These are phyloP conservation scores for Isatis lusitanica DNA, from an alignment of 441 rosid genomes.

Conservation along the genomic window DNA sequence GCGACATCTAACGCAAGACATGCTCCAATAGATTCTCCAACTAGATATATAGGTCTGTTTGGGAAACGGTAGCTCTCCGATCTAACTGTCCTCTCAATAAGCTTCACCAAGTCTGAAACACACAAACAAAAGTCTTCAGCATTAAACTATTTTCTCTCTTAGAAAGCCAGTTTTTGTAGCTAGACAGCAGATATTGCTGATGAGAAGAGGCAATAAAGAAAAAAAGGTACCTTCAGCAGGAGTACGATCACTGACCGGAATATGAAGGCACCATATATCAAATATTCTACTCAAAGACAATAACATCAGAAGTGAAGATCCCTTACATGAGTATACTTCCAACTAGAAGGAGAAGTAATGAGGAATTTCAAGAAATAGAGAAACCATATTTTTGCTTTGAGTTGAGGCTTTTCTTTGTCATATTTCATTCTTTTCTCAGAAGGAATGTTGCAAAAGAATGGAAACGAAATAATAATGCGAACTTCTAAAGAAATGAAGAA, in stretches of 20 bases:
- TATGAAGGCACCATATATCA: constrained; percentile 65
- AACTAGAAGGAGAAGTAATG: not conserved
- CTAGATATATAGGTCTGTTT: constrained; percentile 65
- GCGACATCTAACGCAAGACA: constrained; percentile 72
- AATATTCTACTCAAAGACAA: constrained; percentile 48
- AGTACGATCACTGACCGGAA: constrained; percentile 63
- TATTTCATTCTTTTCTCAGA: too few relatives aligned
- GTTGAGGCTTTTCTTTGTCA: too few relatives aligned
- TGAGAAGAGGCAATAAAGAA: too few relatives aligned
- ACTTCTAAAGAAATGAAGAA: not conserved
- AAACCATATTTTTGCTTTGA: not conserved
- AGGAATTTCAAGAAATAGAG: not conserved
- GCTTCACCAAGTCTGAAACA: constrained; percentile 54
- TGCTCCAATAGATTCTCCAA: constrained; percentile 73
- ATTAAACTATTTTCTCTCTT: not conserved
- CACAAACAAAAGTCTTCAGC: not conserved
- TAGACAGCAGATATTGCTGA: too few relatives aligned
- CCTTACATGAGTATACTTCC: not conserved
- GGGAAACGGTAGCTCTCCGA: constrained; percentile 39
- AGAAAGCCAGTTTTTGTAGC: not conserved
- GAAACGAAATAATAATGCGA: not conserved
- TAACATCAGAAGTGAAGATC: constrained; percentile 7
- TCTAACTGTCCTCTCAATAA: constrained; percentile 50
- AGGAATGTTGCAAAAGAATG: not conserved
- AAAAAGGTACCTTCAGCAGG: constrained; percentile 42